phyloP scores from a whole-genome alignment of 179 eudicot genomes.

The Spinacia oleracea region DNA sequence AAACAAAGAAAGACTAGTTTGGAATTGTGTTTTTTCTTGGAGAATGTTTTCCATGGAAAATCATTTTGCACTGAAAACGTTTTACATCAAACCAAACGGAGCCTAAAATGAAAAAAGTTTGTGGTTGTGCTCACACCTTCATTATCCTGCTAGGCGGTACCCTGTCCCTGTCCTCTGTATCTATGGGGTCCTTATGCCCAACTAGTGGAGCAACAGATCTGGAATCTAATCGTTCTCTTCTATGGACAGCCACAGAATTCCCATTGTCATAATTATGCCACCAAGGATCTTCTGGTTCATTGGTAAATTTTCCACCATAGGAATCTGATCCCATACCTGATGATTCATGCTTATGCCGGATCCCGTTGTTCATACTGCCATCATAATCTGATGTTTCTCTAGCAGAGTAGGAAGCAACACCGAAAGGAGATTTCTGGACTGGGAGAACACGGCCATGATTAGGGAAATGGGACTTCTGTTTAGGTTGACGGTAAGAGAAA shows the following conservation, averaged over 20 bases:
- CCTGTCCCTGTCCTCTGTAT: conserved; percentile 42
- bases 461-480: conserved; percentile 32
- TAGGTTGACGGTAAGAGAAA: conserved; percentile 35
- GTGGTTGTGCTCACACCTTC: conserved; percentile 41
- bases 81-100: no score
- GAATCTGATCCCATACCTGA: conserved; percentile 38
- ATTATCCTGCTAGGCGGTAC: conserved; percentile 35
- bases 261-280: conserved; percentile 31
- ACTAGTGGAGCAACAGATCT: conserved; percentile 29
- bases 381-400: conserved; percentile 43
- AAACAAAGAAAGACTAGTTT: no score
- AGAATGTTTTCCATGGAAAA: no score
- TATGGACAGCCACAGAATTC: conserved; percentile 31
- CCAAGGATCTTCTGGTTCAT: conserved; percentile 36
- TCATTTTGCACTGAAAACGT: no score
- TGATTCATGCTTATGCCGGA: conserved; percentile 35
- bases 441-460: conserved; percentile 35
- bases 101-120: conserved; percentile 1
- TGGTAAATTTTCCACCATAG: conserved; percentile 41
- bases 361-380: conserved; percentile 29
- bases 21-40: no score
- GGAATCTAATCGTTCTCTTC: conserved; percentile 40
- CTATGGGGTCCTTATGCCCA: conserved; percentile 36
- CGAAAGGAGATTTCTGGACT: conserved; percentile 41
- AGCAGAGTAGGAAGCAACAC: conserved; percentile 39